Conservation (phyloP, 257 asterid genomes). For the Solanum etuberosum region DNA sequence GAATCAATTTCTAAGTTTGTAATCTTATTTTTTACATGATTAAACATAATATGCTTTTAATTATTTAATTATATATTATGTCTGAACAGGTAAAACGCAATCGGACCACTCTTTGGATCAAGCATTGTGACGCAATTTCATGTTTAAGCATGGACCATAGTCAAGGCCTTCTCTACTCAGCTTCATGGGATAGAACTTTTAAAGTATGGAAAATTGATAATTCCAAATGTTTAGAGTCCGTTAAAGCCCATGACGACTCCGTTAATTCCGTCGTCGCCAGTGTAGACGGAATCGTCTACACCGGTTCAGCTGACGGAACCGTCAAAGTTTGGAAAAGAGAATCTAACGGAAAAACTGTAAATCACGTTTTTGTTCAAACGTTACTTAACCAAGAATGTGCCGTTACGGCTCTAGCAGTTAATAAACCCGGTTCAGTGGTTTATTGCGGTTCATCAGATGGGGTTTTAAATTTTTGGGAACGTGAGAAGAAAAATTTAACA, state of each 20-base stretch:
- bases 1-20: background rate
- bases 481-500: slow-evolving; percentile 32
- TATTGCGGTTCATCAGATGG: slow-evolving; percentile 73
- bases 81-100: slow-evolving; percentile 25
- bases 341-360: slow-evolving; percentile 26
- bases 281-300: slow-evolving; percentile 46
- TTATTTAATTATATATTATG: background rate
- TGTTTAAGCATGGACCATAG: slow-evolving; percentile 60
- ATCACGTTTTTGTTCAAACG: slow-evolving; percentile 33
- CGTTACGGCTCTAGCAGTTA: slow-evolving; percentile 56
- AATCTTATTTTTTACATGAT: background rate
- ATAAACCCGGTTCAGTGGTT: slow-evolving; percentile 28
- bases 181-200: slow-evolving; percentile 74
- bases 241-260: slow-evolving; percentile 76
- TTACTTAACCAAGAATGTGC: slow-evolving; percentile 59
- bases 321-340: slow-evolving; percentile 71
- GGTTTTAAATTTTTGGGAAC: slow-evolving; percentile 65
- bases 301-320: slow-evolving; percentile 76
- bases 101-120: slow-evolving; percentile 52
- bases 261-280: slow-evolving; percentile 63
- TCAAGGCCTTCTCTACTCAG: slow-evolving; percentile 50
- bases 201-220: slow-evolving; percentile 61
- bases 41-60: background rate
- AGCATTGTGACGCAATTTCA: slow-evolving; percentile 69
- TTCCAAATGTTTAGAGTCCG: slow-evolving; percentile 70